Conservation (phyloP, 306 rosid species). For the Chamaecrista fasciculata region DNA sequence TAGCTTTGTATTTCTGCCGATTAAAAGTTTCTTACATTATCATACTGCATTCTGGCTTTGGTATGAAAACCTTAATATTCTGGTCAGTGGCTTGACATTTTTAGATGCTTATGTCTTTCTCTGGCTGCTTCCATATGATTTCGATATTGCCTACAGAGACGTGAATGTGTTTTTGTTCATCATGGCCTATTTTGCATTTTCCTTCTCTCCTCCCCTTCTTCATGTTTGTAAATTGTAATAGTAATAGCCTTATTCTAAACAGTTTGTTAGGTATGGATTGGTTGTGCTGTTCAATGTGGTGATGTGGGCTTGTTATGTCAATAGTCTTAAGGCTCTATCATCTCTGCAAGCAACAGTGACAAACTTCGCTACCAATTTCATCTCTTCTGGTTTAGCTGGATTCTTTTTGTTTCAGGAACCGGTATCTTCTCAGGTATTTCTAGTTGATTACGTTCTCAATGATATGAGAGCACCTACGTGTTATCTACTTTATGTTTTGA, state of each 20-base stretch:
- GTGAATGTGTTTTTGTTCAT: background rate
- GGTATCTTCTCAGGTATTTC: constrained; percentile 62
- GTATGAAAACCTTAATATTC: background rate
- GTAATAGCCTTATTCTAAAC: constrained; percentile 18
- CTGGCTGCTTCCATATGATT: background rate
- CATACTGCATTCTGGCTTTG: background rate
- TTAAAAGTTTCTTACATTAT: background rate
- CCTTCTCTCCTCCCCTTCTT: background rate
- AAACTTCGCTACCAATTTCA: constrained; percentile 84
- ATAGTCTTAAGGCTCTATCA: constrained; percentile 79
- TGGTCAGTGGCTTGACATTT: background rate
- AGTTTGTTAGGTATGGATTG: constrained; percentile 57
- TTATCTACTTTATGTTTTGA: background rate
- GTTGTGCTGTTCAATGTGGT: constrained; percentile 63
- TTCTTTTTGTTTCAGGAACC: constrained; percentile 66
- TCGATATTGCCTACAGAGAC: background rate
- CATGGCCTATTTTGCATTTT: background rate
- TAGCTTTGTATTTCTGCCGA: background rate
- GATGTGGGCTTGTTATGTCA: constrained; percentile 89
- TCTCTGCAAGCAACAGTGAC: constrained; percentile 91
- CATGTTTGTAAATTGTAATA: background rate
- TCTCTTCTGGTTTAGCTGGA: constrained; percentile 82
- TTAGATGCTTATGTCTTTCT: background rate
- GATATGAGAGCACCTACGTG: background rate
- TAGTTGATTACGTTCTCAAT: background rate